A percentile compares a stretch with the other conserved stretches of the same genome.
phyloP scores from a whole-genome alignment of 257 asterid genomes.

The Lithospermum erythrorhizon region DNA sequence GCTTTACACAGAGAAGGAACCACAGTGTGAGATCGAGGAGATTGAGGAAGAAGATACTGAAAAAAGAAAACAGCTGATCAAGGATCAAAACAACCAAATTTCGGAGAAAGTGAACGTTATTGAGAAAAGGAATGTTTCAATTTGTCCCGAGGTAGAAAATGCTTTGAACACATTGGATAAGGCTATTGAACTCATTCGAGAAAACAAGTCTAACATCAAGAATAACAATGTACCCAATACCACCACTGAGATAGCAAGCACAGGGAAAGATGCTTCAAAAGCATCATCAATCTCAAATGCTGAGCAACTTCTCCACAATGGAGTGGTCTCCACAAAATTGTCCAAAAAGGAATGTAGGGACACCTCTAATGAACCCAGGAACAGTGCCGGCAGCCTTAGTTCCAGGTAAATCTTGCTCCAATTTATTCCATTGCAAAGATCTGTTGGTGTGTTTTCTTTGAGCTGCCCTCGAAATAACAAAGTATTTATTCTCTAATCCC shows the following conservation, averaged over 20 bases:
- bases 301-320: conserved; percentile 14
- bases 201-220: conserved; percentile 15
- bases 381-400: conserved; percentile 34
- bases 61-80: conserved; percentile 4
- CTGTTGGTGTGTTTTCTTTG: too few relatives aligned
- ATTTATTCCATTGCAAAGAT: too few relatives aligned
- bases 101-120: not conserved
- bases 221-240: conserved; percentile 8
- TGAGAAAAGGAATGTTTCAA: conserved; percentile 1
- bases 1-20: not conserved
- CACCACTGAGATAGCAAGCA: conserved; percentile 3
- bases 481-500: too few relatives aligned
- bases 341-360: conserved; percentile 16
- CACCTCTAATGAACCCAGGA: conserved; percentile 26
- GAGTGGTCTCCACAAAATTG: conserved; percentile 13
- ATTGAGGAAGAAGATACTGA: conserved; percentile 29
- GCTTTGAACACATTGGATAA: conserved; percentile 58
- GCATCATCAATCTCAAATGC: conserved; percentile 19
- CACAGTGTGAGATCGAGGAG: conserved; percentile 37
- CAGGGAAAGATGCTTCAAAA: conserved; percentile 17
- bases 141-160: conserved; percentile 26
- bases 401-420: conserved; percentile 41
- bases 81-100: not conserved
- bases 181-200: conserved; percentile 43
- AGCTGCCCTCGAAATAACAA: too few relatives aligned